phyloP scores from a whole-genome alignment of 2,329 filamentous ascomycete genomes.

The Phialemonium atrogriseum region DNA sequence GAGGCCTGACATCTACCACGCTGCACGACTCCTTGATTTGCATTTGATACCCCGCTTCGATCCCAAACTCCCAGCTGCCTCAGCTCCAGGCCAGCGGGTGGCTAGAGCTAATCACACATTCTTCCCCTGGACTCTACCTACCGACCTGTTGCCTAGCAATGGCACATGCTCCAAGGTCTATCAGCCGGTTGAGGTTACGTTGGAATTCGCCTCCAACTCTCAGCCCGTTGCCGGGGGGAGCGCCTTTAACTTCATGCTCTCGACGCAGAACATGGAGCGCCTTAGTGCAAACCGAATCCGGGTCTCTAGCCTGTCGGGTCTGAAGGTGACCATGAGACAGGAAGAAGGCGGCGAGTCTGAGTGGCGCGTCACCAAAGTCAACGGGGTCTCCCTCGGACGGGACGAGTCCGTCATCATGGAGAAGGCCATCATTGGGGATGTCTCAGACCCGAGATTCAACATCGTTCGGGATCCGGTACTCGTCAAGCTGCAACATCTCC shows the following conservation, averaged over 20 bases:
- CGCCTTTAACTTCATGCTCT: conserved; percentile 37
- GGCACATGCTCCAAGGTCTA: conserved; percentile 70
- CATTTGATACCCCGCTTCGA: conserved; percentile 66
- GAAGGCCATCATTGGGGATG: conserved; percentile 65
- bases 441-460: conserved; percentile 78
- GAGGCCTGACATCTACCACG: conserved; percentile 77
- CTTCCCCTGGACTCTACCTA: conserved; percentile 89
- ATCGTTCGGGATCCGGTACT: conserved; percentile 58
- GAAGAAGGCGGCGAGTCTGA: conserved; percentile 43
- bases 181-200: conserved; percentile 59
- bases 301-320: conserved; percentile 44
- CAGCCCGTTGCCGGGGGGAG: conserved; percentile 28
- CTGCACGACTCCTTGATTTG: conserved; percentile 74
- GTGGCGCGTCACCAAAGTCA: conserved; percentile 73
- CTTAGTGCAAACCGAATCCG: conserved; percentile 36
- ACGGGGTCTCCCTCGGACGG: conserved; percentile 70
- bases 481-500: conserved; percentile 25
- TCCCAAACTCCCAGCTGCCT: conserved; percentile 25
- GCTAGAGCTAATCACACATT: conserved; percentile 65
- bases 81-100: conserved; percentile 12
- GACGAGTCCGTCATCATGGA: conserved; percentile 82
- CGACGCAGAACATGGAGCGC: conserved; percentile 38
- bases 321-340: conserved; percentile 59
- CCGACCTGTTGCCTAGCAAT: conserved; percentile 62
- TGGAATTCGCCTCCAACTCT: conserved; percentile 50